Conservation (phyloP, 2,329 filamentous ascomycete species). For the Fusarium metavorans region DNA sequence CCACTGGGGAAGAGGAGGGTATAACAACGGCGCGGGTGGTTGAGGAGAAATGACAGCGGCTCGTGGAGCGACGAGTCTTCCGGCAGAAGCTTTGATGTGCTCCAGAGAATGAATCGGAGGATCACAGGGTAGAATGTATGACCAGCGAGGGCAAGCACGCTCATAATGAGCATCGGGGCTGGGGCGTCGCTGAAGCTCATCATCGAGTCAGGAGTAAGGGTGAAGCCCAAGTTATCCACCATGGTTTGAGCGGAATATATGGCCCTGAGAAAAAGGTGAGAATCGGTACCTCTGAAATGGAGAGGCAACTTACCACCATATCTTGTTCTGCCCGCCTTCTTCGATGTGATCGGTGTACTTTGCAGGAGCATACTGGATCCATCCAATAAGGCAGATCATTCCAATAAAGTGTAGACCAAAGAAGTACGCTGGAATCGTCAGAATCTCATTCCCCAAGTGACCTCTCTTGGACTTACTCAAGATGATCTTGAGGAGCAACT, state of each 20-base stretch:
- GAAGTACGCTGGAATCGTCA: slow-evolving; percentile 54
- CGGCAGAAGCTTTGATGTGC: slow-evolving; percentile 60
- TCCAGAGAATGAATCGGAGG: slow-evolving; percentile 70
- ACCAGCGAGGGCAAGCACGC: slow-evolving; percentile 62
- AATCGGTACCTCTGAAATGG: not conserved
- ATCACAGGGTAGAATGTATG: slow-evolving; percentile 70
- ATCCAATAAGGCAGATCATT: slow-evolving; percentile 60
- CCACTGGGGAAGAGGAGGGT: slow-evolving; percentile 70
- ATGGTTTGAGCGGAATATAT: slow-evolving; percentile 65
- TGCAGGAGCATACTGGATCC: slow-evolving; percentile 56
- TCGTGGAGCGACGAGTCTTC: slow-evolving; percentile 53
- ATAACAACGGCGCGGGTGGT: slow-evolving; percentile 73
- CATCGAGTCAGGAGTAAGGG: slow-evolving; percentile 67
- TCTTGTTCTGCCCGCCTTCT: slow-evolving; percentile 53
- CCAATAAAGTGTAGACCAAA: slow-evolving; percentile 60
- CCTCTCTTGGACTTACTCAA: slow-evolving; percentile 45
- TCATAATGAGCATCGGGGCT: slow-evolving; percentile 60
- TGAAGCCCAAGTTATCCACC: slow-evolving; percentile 65
- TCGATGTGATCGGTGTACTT: slow-evolving; percentile 57
- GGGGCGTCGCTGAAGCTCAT: slow-evolving; percentile 59
- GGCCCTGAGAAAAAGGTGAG: slow-evolving; percentile 50
- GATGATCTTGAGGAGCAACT: slow-evolving; percentile 61
- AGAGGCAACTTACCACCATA: slow-evolving; percentile 60
- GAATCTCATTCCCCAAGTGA: rapidly evolving
- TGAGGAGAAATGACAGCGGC: slow-evolving; percentile 67